These are phyloP conservation scores for Amanita inopinata DNA, from an alignment of 768 basidiomycete species.

Conservation along the genomic window DNA sequence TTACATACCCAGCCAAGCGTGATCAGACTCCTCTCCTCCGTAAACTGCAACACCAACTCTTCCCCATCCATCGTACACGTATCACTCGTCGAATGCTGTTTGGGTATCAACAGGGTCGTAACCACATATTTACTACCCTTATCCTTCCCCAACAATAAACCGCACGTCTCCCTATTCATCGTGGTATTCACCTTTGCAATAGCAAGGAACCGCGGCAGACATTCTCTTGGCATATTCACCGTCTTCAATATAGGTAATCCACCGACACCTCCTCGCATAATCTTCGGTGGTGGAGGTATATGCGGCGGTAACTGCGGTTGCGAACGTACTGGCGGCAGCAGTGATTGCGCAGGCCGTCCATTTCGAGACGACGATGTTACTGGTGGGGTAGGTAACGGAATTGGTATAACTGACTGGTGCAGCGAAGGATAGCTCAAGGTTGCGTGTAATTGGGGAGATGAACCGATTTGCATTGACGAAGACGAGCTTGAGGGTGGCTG, in stretches of 20 bases:
- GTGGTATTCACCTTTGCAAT: conserved; percentile 75
- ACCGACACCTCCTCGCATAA: conserved; percentile 12
- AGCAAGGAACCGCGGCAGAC: conserved; percentile 65
- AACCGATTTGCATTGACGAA: too few relatives aligned
- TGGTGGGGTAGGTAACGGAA: conserved; percentile 7
- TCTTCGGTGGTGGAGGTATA: conserved; percentile 12
- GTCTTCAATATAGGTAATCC: conserved; percentile 39
- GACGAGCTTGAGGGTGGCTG: not conserved
- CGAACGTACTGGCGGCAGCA: not conserved
- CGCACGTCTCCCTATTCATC: conserved; percentile 79
- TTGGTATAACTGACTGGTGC: not conserved
- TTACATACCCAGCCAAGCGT: conserved; percentile 83
- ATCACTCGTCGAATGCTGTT: conserved; percentile 79
- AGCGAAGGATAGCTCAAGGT: not conserved
- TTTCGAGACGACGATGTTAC: not conserved
- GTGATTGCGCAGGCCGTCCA: not conserved
- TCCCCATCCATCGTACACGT: conserved; percentile 93
- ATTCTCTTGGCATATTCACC: conserved; percentile 61
- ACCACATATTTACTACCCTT: conserved; percentile 55
- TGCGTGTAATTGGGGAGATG: conserved; percentile 3
- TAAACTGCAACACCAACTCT: conserved; percentile 78
- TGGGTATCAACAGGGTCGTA: conserved; percentile 81
- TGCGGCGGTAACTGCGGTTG: conserved; percentile 9
- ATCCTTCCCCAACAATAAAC: conserved; percentile 66
- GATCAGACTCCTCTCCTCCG: conserved; percentile 70